Conservation (phyloP, 805 yeast species). For the Zygosaccharomyces lentus region DNA sequence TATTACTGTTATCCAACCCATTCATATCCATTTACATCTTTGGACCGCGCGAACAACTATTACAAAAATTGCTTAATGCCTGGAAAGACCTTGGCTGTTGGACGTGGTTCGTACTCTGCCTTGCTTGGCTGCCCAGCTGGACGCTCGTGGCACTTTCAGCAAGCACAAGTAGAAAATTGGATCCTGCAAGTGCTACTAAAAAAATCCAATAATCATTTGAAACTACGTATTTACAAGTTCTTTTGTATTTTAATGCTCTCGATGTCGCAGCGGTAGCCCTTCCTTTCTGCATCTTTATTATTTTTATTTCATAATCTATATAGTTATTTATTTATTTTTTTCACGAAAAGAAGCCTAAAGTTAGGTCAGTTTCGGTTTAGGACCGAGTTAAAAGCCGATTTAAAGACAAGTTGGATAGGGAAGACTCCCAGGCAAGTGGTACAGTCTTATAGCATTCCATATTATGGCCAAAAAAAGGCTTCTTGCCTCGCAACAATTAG, state of each 20-base stretch:
- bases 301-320: not conserved
- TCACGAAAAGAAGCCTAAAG: not conserved
- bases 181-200: constrained; percentile 1
- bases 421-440: not conserved
- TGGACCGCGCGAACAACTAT: constrained; percentile 36
- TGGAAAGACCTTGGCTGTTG: constrained; percentile 72
- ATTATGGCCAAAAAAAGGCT: constrained; percentile 4
- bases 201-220: constrained; percentile 6
- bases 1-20: constrained; percentile 51
- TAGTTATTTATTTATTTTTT: not conserved
- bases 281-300: not conserved
- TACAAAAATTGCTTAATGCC: constrained; percentile 49
- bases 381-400: not conserved
- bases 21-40: constrained; percentile 37
- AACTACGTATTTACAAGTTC: not conserved
- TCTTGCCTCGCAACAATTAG: not conserved
- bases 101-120: constrained; percentile 73
- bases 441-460: not conserved
- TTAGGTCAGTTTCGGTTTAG: not conserved
- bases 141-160: constrained; percentile 36
- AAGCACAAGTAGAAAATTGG: constrained; percentile 4
- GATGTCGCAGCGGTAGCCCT: not conserved
- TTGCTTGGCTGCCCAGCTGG: constrained; percentile 89
- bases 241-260: not conserved
- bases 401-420: not conserved